phyloP scores from a whole-genome alignment of 805 yeast species.

The Sugiyamaella valdiviana region DNA sequence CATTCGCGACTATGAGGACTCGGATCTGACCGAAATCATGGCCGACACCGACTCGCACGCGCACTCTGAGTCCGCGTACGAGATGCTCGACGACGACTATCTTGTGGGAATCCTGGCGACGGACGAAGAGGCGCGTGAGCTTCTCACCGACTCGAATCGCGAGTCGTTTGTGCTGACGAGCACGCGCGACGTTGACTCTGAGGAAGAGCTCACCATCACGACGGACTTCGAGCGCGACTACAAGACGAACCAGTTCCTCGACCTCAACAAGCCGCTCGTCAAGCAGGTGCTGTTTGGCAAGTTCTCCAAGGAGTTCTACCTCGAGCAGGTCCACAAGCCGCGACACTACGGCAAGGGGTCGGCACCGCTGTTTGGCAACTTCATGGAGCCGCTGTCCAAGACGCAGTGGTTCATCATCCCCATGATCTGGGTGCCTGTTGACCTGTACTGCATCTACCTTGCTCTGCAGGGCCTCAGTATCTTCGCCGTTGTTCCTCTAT shows the following conservation, averaged over 20 bases:
- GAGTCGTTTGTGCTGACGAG: constrained; percentile 26
- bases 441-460: constrained; percentile 52
- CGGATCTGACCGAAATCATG: constrained; percentile 59
- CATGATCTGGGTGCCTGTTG: constrained; percentile 76
- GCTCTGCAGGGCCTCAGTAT: constrained; percentile 50
- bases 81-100: constrained; percentile 74
- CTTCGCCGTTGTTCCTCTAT: constrained; percentile 48
- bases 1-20: constrained; percentile 36
- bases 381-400: constrained; percentile 81
- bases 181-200: constrained; percentile 53
- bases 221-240: constrained; percentile 74
- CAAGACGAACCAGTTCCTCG: constrained; percentile 76
- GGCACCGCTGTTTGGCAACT: constrained; percentile 92
- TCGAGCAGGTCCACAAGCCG: constrained; percentile 96
- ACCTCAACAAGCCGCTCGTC: constrained; percentile 73
- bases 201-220: constrained; percentile 63
- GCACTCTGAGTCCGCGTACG: constrained; percentile 82
- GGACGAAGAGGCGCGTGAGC: constrained; percentile 64
- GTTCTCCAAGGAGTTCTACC: constrained; percentile 81
- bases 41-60: constrained; percentile 66
- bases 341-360: constrained; percentile 97
- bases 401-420: constrained; percentile 97
- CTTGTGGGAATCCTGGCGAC: constrained; percentile 82
- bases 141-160: constrained; percentile 50
- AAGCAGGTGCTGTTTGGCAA: constrained; percentile 70